Evolutionary conservation across 2,329 filamentous ascomycete genomes (phyloP), one percentile per base, ranked within the genome.

Genomic region (Apiospora koreana): DNA sequence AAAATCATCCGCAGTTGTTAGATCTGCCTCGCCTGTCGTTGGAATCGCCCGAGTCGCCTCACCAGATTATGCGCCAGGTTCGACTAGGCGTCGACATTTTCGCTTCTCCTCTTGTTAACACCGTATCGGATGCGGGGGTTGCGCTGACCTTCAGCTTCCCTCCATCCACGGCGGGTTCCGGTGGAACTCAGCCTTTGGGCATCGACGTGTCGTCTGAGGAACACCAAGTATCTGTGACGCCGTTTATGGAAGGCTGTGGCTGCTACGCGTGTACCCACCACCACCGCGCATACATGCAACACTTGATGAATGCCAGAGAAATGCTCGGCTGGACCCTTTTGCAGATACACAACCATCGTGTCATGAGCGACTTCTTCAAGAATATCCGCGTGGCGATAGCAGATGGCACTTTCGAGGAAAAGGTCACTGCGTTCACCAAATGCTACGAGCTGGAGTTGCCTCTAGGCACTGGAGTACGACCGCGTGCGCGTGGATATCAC

Each of bases 251-350:
- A 7, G 86, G 81, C 21, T 99, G 96, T 80, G 75, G 82, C 67
- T 99, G 96, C 85, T 95, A 97, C 80, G 86, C 94, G 28, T 99
- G 96, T 84, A 89, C 85, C 1, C 88, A 88, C 23, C 95, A 98
- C 80, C 94, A 97, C 81, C 86, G 92, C 67, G 95, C 96, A 0
- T 99, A 93, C 80, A 78, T 99, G 45, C 92, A 94, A 74, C 96
- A 99, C 80, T 86, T 98, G 0, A 88, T 99, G 7, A 87, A 89
- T 65, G 94, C 96, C 0, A 97, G 95, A 78, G 96, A 99, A 81
- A 98, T 99, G 96, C 89, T 98, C 5, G 95, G 92, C 31, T 99
- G 96, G 96, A 93, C 92, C 0, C 86, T 99, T 9, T 86, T 99
- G 9, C 95, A 98, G 80, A 87, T 97, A 3, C 96, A 99, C 82